phyloP scores from a whole-genome alignment of 352 stramenopile species.

The Globisporangium barbulae region DNA sequence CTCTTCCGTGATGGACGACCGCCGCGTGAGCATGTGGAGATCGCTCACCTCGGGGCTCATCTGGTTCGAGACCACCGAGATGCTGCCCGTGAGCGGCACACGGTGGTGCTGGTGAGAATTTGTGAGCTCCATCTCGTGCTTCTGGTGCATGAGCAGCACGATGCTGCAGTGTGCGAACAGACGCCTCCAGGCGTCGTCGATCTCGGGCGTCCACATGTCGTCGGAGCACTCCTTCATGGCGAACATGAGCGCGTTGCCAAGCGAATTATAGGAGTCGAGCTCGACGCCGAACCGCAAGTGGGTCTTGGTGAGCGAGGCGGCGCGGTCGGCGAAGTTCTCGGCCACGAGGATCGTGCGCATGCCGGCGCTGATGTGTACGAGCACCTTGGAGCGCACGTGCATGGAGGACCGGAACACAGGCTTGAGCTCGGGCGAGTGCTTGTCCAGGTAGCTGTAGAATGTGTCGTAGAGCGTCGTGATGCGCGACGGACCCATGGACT shows the following conservation, averaged over 20 bases:
- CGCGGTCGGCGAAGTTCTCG: conserved; percentile 64
- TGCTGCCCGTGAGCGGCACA: background rate
- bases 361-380: conserved; percentile 84
- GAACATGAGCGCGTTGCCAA: conserved; percentile 84
- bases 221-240: conserved; percentile 61
- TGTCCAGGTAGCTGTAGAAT: conserved; percentile 46
- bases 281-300: conserved; percentile 80
- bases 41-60: background rate
- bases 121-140: conserved; percentile 10
- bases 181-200: conserved; percentile 38
- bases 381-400: conserved; percentile 75
- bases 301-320: conserved; percentile 65
- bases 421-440: conserved; percentile 42
- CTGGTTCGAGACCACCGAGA: conserved; percentile 8
- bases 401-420: conserved; percentile 45
- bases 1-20: conserved; percentile 13
- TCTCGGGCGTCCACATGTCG: conserved; percentile 34
- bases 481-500: conserved; percentile 18
- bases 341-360: conserved; percentile 37
- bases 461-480: conserved; percentile 38
- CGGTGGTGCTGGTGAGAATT: background rate
- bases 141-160: conserved; percentile 29
- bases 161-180: conserved; percentile 40
- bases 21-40: background rate
- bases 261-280: conserved; percentile 81